A percentile compares a stretch with the other conserved stretches of the same genome.
Conservation (phyloP, 2,329 filamentous ascomycete genomes). For the Aspergillus tamarii region DNA sequence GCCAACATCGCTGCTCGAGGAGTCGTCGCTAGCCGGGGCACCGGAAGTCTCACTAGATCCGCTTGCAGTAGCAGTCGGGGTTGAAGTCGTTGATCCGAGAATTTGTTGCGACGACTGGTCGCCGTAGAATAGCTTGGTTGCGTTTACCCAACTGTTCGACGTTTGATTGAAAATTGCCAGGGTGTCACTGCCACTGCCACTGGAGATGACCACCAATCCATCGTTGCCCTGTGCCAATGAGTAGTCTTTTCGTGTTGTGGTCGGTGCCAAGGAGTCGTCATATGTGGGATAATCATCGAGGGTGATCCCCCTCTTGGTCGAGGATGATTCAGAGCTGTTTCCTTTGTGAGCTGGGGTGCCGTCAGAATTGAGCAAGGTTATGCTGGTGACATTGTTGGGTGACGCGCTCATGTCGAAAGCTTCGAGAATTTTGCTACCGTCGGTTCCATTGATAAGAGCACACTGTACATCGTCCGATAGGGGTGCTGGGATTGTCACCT, state of each 20-base stretch:
- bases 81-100: constrained; percentile 25
- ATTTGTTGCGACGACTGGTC: constrained; percentile 46
- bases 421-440: constrained; percentile 77
- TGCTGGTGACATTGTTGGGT: constrained; percentile 74
- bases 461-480: constrained; percentile 65
- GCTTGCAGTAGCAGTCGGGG: constrained; percentile 33
- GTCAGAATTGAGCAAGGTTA: constrained; percentile 65
- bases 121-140: constrained; percentile 63
- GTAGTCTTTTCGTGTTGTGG: constrained; percentile 65
- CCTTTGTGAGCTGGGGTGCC: constrained; percentile 57
- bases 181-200: constrained; percentile 68
- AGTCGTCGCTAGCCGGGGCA: constrained; percentile 36
- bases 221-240: constrained; percentile 68
- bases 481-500: constrained; percentile 64
- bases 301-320: constrained; percentile 58
- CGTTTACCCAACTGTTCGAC: constrained; percentile 77
- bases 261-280: constrained; percentile 73
- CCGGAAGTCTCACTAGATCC: constrained; percentile 35
- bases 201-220: constrained; percentile 76
- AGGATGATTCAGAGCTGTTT: constrained; percentile 50
- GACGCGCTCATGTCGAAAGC: constrained; percentile 74
- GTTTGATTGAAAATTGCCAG: constrained; percentile 77
- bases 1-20: constrained; percentile 37
- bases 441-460: constrained; percentile 69
- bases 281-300: constrained; percentile 74